Conservation (phyloP, 345 rosid genomes). For the Linum tenue region DNA sequence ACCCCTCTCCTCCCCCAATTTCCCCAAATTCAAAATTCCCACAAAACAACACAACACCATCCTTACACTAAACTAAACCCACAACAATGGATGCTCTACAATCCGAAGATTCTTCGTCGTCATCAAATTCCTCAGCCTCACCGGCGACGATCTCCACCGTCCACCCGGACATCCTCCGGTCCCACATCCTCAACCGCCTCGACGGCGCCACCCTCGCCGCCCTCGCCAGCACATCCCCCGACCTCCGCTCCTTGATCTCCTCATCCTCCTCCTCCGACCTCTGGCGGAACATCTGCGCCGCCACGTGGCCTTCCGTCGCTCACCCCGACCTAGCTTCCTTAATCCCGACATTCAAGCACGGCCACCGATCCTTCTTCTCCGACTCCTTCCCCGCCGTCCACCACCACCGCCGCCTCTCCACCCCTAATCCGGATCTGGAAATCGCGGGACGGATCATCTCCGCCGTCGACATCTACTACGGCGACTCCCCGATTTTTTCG, state of each 20-base stretch:
- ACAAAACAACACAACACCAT: not conserved
- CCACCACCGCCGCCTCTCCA: not conserved
- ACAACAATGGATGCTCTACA: not conserved
- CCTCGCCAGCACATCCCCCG: conserved; percentile 37
- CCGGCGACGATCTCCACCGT: conserved; percentile 32
- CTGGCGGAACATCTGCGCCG: conserved; percentile 39
- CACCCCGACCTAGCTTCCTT: conserved; percentile 27
- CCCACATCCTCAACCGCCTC: conserved; percentile 56
- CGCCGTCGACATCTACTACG: conserved; percentile 61
- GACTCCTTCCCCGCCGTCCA: conserved; percentile 41
- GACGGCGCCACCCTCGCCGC: conserved; percentile 63
- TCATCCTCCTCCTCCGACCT: conserved; percentile 36
- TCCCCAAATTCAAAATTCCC: not conserved
- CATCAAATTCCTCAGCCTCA: not conserved
- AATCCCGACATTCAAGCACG: conserved; percentile 44
- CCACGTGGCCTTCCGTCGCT: conserved; percentile 53
- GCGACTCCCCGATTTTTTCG: conserved; percentile 32
- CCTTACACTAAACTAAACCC: not conserved
- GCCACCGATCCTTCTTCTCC: conserved; percentile 59
- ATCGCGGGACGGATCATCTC: conserved; percentile 35
- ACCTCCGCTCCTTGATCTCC: conserved; percentile 35
- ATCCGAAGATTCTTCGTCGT: conserved; percentile 5
- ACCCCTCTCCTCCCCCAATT: not conserved
- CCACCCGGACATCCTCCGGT: conserved; percentile 44
- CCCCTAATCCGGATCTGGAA: conserved; percentile 1